Conservation (phyloP, 1,139 yeast species). For the Debaryomyces coudertii region DNA sequence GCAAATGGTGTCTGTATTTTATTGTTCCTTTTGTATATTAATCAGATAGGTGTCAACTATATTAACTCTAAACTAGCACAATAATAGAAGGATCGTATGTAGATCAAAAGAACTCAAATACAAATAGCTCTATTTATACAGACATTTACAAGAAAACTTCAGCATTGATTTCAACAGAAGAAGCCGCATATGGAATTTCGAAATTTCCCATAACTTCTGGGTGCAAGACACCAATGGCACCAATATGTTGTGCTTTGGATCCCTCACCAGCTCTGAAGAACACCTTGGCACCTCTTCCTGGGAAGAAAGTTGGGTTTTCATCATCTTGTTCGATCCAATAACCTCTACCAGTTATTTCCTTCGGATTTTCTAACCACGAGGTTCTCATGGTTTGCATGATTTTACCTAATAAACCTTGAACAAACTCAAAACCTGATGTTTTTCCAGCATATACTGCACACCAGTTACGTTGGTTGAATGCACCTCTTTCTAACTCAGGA, state of each 20-base stretch:
- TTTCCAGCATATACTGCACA: slow-evolving; percentile 93
- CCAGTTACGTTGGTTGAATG: slow-evolving; percentile 93
- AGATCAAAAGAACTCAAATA: not conserved
- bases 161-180: slow-evolving; percentile 86
- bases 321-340: slow-evolving; percentile 81
- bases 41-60: not conserved
- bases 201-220: slow-evolving; percentile 88
- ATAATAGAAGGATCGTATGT: not conserved
- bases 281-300: slow-evolving; percentile 94
- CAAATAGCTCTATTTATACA: not conserved
- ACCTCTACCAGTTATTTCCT: slow-evolving; percentile 63
- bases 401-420: slow-evolving; percentile 93
- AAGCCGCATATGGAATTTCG: slow-evolving; percentile 91
- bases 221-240: slow-evolving; percentile 91
- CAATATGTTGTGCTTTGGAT: slow-evolving; percentile 62
- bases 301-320: slow-evolving; percentile 78
- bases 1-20: slow-evolving; percentile 1
- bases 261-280: slow-evolving; percentile 69
- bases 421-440: slow-evolving; percentile 90
- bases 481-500: slow-evolving; percentile 78
- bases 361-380: slow-evolving; percentile 70
- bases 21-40: not conserved
- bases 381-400: slow-evolving; percentile 96
- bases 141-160: slow-evolving; percentile 61
- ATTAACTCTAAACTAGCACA: slow-evolving; percentile 1